Percentiles rank a stretch among this genome's conserved stretches.
Evolutionary conservation across 352 stramenopile species (phyloP).

Genomic region (Plasmopara muralis): DNA sequence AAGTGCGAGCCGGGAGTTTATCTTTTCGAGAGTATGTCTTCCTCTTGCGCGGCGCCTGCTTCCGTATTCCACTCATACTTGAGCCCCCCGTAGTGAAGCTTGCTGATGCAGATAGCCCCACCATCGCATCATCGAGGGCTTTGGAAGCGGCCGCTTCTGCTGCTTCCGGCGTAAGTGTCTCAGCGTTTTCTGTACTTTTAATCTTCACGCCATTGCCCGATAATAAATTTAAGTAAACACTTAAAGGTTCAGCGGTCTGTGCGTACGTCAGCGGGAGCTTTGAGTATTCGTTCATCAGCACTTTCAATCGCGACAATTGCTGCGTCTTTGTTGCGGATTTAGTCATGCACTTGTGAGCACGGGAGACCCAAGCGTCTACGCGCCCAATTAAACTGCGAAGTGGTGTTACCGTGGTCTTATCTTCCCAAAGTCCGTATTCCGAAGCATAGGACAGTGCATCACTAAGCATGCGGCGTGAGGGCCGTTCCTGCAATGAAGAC

Average conservation of each 20-base stretch:
- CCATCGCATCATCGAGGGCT: constrained; percentile 35
- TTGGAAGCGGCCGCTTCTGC: constrained; percentile 27
- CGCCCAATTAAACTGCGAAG: constrained; percentile 67
- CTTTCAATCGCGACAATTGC: constrained; percentile 52
- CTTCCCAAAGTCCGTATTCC: constrained; percentile 58
- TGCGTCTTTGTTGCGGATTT: constrained; percentile 59
- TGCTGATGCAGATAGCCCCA: constrained; percentile 22
- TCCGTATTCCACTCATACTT: constrained; percentile 9
- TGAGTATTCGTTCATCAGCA: constrained; percentile 83
- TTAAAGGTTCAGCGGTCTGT: constrained; percentile 27
- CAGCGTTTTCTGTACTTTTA: constrained; percentile 12
- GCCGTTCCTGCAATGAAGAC: constrained; percentile 67
- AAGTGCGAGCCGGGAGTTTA: constrained; percentile 24
- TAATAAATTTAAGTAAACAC: constrained; percentile 33
- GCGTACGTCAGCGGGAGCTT: constrained; percentile 76
- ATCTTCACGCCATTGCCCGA: constrained; percentile 10
- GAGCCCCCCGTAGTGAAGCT: constrained; percentile 9
- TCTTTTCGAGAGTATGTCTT: constrained; percentile 64
- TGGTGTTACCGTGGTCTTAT: constrained; percentile 58
- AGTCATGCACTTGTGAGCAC: constrained; percentile 66
- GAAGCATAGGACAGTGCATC: constrained; percentile 56
- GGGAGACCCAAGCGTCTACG: constrained; percentile 76
- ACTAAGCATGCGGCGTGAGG: constrained; percentile 53
- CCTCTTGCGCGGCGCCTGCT: constrained; percentile 53
- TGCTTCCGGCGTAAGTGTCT: constrained; percentile 19